These are phyloP conservation scores for Raphanus raphanistrum DNA, from an alignment of 345 rosid species.

Conservation along the genomic window DNA sequence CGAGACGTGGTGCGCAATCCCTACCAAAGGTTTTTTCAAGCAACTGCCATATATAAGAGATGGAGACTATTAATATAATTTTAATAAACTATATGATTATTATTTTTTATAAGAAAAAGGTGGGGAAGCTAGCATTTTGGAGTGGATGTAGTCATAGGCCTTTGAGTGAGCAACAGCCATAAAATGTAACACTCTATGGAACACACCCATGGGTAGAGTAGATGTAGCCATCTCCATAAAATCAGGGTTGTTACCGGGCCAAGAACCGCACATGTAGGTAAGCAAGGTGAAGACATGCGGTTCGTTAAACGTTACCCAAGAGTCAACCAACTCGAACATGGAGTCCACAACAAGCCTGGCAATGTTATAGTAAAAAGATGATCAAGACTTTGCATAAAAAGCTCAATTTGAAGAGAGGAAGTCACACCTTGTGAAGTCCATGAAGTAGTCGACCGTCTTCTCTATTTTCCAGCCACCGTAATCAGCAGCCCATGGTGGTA, in stretches of 20 bases:
- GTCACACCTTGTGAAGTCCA: slow-evolving; percentile 76
- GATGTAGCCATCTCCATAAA: slow-evolving; percentile 87
- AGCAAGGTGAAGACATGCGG: slow-evolving; percentile 92
- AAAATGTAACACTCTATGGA: slow-evolving; percentile 80
- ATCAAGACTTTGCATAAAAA: slow-evolving; percentile 17
- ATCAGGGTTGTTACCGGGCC: slow-evolving; percentile 98
- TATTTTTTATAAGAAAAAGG: neutral
- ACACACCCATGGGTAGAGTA: slow-evolving; percentile 87
- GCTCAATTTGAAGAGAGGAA: slow-evolving; percentile 8
- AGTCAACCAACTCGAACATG: slow-evolving; percentile 76
- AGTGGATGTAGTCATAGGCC: slow-evolving; percentile 84
- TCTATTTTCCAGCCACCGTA: slow-evolving; percentile 98
- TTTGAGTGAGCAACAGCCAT: slow-evolving; percentile 78
- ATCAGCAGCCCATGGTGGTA: slow-evolving; percentile 96
- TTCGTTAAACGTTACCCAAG: slow-evolving; percentile 92
- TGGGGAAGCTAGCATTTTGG: slow-evolving; percentile 45
- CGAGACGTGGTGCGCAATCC: slow-evolving; percentile 90
- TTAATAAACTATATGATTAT: too few species aligned
- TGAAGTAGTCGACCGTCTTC: slow-evolving; percentile 84
- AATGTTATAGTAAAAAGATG: slow-evolving; percentile 20
- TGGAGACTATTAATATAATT: slow-evolving; percentile 3
- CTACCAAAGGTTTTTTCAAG: slow-evolving; percentile 50
- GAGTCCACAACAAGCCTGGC: slow-evolving; percentile 86
- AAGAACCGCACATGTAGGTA: slow-evolving; percentile 91
- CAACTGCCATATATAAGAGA: slow-evolving; percentile 27